Evolutionary conservation across 169 alveolate genomes (phyloP), one percentile per base, ranked within the genome.

Genomic region (Plasmodium billcollinsi): DNA sequence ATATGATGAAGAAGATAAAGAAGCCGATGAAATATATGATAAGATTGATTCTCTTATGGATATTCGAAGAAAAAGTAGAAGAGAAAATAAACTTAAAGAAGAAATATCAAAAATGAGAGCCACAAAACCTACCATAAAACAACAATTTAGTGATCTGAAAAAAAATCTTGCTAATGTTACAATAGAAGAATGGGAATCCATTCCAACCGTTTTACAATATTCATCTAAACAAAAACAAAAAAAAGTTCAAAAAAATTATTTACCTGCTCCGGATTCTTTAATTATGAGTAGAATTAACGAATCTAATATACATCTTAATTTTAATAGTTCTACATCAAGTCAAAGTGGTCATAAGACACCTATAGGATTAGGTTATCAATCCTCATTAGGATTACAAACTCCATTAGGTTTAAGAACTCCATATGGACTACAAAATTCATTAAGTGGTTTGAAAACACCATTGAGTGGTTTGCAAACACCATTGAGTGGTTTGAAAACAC

Each of bases 161-260:
- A 76, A 74, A 63, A 61, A 66, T 52, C 94, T 97, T 72, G 96
- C 95, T 15, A 92, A 93, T 69, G 95, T 97, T 12, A 91, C 97
- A 47, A 83, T 93, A 33, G 99, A 97, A 61, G 99, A 98, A 93
- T 99, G 99, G 99, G 99, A 98, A 80, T 93, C 97, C 14, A 97
- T 99, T 20, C 99, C 99, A 14, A 98, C 97, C 45, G 96, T 96
- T 47, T 98, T 97, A 58, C 99, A 98, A 92, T 95, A 93, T 69
- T 95, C 98, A 1, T 95, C 98, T 2, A 88, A 80, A 59, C 95
- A 92, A 69, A 94, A 91, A 73, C 97, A 96, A 80, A 97, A 97
- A 93, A 97, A 98, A 89, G 93, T 92, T 59, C 96, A 95, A 73
- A 96, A 96, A 92, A 85, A 24, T 59, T 96, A 93, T 80, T 93